Evolutionary conservation across 2,329 filamentous ascomycete species (phyloP).

Genomic region (Cladosporium sp.): DNA sequence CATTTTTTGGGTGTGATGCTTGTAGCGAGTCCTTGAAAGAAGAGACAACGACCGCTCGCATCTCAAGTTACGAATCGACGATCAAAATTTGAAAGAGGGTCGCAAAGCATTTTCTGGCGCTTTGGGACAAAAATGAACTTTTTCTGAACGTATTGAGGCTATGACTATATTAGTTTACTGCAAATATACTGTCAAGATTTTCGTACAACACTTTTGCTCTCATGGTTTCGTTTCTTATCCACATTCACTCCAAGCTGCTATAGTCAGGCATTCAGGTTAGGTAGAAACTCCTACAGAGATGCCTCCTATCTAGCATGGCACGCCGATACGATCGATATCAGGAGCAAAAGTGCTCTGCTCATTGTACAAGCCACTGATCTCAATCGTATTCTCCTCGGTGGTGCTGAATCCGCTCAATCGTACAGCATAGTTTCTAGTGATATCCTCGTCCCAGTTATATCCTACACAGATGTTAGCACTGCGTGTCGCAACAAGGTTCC

Average conservation of each 20-base stretch:
- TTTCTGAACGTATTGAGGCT: neutral
- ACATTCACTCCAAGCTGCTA: too few relatives aligned
- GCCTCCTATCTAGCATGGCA: neutral
- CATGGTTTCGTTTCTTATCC: too few relatives aligned
- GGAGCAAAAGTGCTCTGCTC: constrained; percentile 24
- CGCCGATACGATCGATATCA: constrained; percentile 27
- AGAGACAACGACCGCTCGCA: neutral
- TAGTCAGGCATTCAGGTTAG: too few relatives aligned
- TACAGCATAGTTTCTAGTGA: constrained; percentile 22
- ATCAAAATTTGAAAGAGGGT: neutral
- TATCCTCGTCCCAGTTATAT: constrained; percentile 36
- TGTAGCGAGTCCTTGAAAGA: neutral
- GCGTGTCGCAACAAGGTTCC: neutral
- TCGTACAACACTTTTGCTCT: neutral
- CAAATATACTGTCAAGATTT: neutral
- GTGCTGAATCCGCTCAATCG: constrained; percentile 25
- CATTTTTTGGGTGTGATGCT: neutral
- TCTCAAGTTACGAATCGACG: constrained; percentile 8
- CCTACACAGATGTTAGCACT: constrained; percentile 18
- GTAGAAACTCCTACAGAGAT: too few relatives aligned
- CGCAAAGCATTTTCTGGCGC: neutral
- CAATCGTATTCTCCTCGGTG: constrained; percentile 22
- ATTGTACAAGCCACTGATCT: constrained; percentile 20
- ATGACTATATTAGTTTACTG: neutral
- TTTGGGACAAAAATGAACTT: neutral